Evolutionary conservation across 2,329 filamentous ascomycete species (phyloP).

Genomic region (Monosporascus cannonballus): DNA sequence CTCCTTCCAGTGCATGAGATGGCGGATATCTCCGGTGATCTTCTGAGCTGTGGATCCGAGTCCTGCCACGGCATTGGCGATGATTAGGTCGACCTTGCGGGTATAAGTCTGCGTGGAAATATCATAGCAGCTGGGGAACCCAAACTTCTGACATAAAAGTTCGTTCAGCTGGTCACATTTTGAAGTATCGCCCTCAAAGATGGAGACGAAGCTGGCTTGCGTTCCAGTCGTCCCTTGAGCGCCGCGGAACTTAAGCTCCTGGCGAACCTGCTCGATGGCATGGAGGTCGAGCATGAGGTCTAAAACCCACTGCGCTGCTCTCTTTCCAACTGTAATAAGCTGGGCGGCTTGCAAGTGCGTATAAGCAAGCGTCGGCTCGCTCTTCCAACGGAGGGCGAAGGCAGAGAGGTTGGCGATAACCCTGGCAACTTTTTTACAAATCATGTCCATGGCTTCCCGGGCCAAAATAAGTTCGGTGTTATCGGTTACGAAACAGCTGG

Average conservation of each 20-base stretch:
- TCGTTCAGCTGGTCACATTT: constrained; percentile 47
- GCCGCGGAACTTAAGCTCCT: constrained; percentile 61
- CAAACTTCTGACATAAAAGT: constrained; percentile 44
- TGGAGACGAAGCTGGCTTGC: constrained; percentile 64
- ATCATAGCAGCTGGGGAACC: constrained; percentile 41
- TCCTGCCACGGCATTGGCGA: constrained; percentile 68
- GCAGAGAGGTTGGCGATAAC: constrained; percentile 65
- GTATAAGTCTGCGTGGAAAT: constrained; percentile 61
- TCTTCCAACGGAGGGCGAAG: constrained; percentile 69
- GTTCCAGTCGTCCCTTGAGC: constrained; percentile 58
- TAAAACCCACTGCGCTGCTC: constrained; percentile 64
- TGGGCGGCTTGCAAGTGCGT: constrained; percentile 65
- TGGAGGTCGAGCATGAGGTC: constrained; percentile 68
- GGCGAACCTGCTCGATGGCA: constrained; percentile 60
- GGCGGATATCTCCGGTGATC: constrained; percentile 66
- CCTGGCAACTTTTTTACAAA: constrained; percentile 69
- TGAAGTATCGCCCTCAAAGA: constrained; percentile 37
- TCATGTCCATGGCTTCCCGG: constrained; percentile 62
- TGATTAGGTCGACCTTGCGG: constrained; percentile 70
- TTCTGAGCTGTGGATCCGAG: constrained; percentile 72
- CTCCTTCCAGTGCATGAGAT: constrained; percentile 69
- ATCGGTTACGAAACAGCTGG: constrained; percentile 58
- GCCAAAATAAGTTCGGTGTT: constrained; percentile 74
- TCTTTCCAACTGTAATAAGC: constrained; percentile 48
- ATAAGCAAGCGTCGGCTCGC: constrained; percentile 64